Evolutionary conservation across 2,329 filamentous ascomycete species (phyloP).

Genomic region (Acrodontium crateriforme): DNA sequence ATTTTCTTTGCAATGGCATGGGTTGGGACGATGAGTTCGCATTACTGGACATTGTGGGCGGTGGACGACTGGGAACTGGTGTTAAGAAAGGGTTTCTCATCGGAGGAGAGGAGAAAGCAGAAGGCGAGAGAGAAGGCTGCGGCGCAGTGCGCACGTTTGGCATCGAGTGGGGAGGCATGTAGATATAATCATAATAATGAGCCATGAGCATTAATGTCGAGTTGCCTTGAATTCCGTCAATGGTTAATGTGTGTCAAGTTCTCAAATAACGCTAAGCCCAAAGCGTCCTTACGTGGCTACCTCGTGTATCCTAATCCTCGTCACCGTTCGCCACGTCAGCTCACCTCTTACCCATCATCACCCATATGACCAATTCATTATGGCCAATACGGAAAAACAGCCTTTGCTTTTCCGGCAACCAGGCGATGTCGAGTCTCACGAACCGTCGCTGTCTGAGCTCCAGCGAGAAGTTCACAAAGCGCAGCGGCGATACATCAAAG

Average conservation of each 20-base stretch:
- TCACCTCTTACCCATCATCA: no score
- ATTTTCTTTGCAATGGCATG: constrained; percentile 75
- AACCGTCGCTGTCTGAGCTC: constrained; percentile 17
- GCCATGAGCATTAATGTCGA: no score
- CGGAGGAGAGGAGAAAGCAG: constrained; percentile 45
- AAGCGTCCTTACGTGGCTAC: no score
- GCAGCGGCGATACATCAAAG: constrained; percentile 20
- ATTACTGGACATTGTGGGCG: constrained; percentile 71
- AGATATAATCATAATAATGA: no score
- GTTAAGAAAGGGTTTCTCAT: constrained; percentile 94
- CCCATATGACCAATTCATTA: no score
- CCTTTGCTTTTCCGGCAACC: constrained; percentile 7
- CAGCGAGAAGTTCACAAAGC: constrained; percentile 17
- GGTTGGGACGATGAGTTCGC: constrained; percentile 81
- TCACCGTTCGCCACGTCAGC: no score
- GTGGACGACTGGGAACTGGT: constrained; percentile 76
- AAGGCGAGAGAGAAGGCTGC: constrained; percentile 25
- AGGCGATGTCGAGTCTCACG: constrained; percentile 1
- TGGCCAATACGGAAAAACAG: constrained; percentile 16
- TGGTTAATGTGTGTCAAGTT: no score
- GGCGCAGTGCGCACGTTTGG: constrained; percentile 56
- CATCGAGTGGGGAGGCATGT: constrained; percentile 92
- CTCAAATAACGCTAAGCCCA: no score
- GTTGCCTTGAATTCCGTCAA: no score
- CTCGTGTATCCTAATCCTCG: no score